These are phyloP conservation scores for Ceratocystis cubensis DNA, from an alignment of 2,329 filamentous ascomycete genomes.

Conservation along the genomic window DNA sequence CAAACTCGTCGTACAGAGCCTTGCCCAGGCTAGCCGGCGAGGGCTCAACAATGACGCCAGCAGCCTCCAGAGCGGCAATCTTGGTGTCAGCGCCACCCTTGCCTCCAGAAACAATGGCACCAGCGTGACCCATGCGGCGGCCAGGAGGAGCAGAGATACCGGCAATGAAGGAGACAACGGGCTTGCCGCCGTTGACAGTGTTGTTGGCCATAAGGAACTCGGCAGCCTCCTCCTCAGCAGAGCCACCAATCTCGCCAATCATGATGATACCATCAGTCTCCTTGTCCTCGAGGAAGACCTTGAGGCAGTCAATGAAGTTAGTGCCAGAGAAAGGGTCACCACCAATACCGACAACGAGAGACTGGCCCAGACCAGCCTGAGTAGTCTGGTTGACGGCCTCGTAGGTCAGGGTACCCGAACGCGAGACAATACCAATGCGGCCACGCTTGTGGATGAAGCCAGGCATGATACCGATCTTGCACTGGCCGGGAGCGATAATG, in stretches of 20 bases:
- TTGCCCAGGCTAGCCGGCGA: slow-evolving; percentile 87
- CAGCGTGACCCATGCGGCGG: slow-evolving; percentile 95
- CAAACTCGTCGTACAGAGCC: slow-evolving; percentile 87
- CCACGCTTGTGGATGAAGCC: slow-evolving; percentile 99
- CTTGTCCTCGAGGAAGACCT: slow-evolving; percentile 88
- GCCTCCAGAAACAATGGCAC: slow-evolving; percentile 92
- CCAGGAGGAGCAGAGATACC: slow-evolving; percentile 95
- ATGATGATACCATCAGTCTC: slow-evolving; percentile 99
- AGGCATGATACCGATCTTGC: slow-evolving; percentile 99
- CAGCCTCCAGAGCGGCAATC: slow-evolving; percentile 84
- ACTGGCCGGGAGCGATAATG: slow-evolving; percentile 89
- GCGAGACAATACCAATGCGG: slow-evolving; percentile 95
- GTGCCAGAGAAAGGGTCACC: slow-evolving; percentile 98
- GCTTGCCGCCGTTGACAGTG: slow-evolving; percentile 72
- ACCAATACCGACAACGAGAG: slow-evolving; percentile 93
- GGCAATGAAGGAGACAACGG: slow-evolving; percentile 94
- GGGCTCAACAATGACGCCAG: slow-evolving; percentile 91
- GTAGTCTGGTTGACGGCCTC: slow-evolving; percentile 99
- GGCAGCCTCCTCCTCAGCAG: slow-evolving; percentile 93
- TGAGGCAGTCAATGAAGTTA: slow-evolving; percentile 99
- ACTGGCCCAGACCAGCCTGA: slow-evolving; percentile 90
- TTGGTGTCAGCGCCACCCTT: slow-evolving; percentile 98
- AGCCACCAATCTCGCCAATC: slow-evolving; percentile 98
- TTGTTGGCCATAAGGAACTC: slow-evolving; percentile 92
- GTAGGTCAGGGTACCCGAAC: slow-evolving; percentile 96